phyloP scores from a whole-genome alignment of 257 asterid species.

The Verbena officinalis region DNA sequence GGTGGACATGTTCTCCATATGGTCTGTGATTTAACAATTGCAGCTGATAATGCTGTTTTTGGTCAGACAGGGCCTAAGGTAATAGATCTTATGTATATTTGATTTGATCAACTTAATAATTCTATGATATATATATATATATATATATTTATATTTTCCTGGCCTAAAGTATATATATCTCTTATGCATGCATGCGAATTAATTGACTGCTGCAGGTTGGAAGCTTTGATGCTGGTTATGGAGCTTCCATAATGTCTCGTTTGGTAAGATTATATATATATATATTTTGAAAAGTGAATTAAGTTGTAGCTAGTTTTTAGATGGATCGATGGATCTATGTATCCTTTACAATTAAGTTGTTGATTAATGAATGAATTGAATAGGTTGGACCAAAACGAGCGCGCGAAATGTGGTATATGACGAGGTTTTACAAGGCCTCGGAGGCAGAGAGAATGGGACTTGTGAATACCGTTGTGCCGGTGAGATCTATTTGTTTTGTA shows the following conservation, averaged over 20 bases:
- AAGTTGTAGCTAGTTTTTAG: no score
- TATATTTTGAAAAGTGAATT: no score
- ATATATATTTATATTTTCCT: no score
- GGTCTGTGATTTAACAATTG: constrained; percentile 94
- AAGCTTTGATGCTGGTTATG: constrained; percentile 98
- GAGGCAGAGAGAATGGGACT: constrained; percentile 99
- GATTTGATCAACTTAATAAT: neutral
- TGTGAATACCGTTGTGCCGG: constrained; percentile 85
- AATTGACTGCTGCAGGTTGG: constrained; percentile 94
- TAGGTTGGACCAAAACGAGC: constrained; percentile 94
- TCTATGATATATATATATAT: no score
- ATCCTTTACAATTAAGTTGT: no score
- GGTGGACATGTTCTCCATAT: constrained; percentile 95
- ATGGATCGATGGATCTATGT: no score
- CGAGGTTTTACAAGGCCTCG: constrained; percentile 77
- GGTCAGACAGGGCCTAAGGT: constrained; percentile 99
- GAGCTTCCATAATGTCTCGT: constrained; percentile 90
- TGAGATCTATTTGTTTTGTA: constrained; percentile 48
- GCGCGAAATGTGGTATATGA: constrained; percentile 88
- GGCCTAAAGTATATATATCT: no score
- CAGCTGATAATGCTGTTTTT: constrained; percentile 90
- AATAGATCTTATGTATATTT: neutral
- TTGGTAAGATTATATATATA: constrained; percentile 63
- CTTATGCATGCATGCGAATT: no score
- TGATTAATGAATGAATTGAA: neutral